phyloP scores from a whole-genome alignment of 1,284 basidiomycete genomes.

The Vanrija sp. region DNA sequence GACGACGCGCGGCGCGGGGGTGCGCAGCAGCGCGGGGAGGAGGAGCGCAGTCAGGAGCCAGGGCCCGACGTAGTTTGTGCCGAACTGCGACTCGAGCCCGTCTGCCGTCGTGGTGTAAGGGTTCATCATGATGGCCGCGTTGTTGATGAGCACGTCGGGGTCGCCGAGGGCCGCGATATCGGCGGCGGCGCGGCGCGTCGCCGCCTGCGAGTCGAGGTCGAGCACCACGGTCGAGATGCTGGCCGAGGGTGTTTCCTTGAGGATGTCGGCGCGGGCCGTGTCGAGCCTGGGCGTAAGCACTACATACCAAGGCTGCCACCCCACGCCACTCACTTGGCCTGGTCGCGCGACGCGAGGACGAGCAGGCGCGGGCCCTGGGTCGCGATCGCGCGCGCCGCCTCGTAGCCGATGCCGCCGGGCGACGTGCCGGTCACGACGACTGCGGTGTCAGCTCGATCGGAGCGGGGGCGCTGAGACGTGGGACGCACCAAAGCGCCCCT shows the following conservation, averaged over 20 bases:
- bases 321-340: conserved; percentile 10
- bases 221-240: conserved; percentile 5
- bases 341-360: conserved; percentile 17
- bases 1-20: conserved; percentile 13
- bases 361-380: conserved; percentile 16
- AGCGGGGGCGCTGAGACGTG: too few relatives aligned
- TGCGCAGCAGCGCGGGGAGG: conserved; percentile 8
- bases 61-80: conserved; percentile 32
- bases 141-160: conserved; percentile 32
- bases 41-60: conserved; percentile 28
- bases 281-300: conserved; percentile 5
- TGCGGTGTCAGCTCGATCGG: background rate
- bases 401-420: conserved; percentile 18
- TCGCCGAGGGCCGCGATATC: conserved; percentile 4
- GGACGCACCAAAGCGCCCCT: background rate
- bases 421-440: conserved; percentile 22
- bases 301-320: too few relatives aligned
- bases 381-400: conserved; percentile 18
- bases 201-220: conserved; percentile 13
- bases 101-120: conserved; percentile 21
- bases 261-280: conserved; percentile 5
- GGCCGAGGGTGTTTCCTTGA: conserved; percentile 5
- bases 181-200: conserved; percentile 7
- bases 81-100: conserved; percentile 34
- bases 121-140: conserved; percentile 27